A percentile compares a stretch with the other conserved stretches of the same genome.
Conservation (phyloP, 495 filamentous ascomycete genomes). For the Xylaria longipes region DNA sequence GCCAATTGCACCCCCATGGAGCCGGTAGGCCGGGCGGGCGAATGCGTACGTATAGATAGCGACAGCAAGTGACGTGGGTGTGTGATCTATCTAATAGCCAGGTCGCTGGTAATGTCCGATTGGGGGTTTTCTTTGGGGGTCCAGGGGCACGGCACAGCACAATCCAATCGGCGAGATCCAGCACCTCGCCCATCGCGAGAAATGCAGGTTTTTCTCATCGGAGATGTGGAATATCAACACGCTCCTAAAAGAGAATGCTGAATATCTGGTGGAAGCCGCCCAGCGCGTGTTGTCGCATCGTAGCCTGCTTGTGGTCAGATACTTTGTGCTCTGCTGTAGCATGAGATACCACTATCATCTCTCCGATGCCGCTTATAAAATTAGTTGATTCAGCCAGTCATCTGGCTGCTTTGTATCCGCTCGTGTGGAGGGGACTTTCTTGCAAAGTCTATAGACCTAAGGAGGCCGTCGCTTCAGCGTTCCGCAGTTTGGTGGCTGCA, state of each 20-base stretch:
- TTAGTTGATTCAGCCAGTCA: background rate
- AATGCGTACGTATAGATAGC: background rate
- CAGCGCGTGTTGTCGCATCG: background rate
- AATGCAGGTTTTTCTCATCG: background rate
- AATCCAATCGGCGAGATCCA: background rate
- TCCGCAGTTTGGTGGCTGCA: background rate
- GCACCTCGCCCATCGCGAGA: background rate
- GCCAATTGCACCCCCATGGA: background rate
- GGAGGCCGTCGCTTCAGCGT: background rate
- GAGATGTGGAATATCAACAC: background rate
- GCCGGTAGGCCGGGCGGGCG: background rate
- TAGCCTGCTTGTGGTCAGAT: background rate
- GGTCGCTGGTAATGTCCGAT: background rate
- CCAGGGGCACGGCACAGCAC: background rate
- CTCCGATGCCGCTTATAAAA: background rate
- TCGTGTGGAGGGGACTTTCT: background rate
- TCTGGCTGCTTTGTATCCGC: background rate
- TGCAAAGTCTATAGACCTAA: background rate
- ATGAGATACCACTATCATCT: background rate
- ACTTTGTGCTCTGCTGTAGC: background rate
- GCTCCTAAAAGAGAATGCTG: background rate
- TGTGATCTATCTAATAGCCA: background rate
- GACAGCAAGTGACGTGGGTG: background rate
- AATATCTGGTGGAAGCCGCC: background rate
- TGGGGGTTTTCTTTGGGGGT: background rate